Conservation (phyloP, 1,139 yeast species). For the Nakaseomyces glabratus region DNA sequence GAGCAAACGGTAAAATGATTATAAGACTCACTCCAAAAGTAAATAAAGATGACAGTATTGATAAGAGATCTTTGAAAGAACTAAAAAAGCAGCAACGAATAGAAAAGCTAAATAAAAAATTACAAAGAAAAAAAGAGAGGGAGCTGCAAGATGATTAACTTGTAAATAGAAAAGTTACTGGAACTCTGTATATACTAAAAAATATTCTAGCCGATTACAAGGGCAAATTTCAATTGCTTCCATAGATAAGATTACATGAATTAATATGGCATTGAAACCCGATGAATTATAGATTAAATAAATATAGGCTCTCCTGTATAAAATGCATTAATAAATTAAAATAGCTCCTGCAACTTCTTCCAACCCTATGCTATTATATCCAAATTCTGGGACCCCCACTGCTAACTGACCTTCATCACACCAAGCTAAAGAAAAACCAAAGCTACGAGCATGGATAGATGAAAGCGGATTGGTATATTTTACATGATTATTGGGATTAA, state of each 20-base stretch:
- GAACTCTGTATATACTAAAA: too few species aligned
- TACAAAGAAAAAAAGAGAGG: constrained; percentile 18
- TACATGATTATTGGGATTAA: too few species aligned
- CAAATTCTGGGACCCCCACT: constrained; percentile 42
- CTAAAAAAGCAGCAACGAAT: constrained; percentile 25
- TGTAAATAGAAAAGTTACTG: too few species aligned
- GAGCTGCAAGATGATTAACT: background rate
- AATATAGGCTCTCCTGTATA: too few species aligned
- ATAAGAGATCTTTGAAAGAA: constrained; percentile 19
- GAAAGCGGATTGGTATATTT: too few species aligned
- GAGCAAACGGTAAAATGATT: constrained; percentile 24
- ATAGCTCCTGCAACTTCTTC: constrained; percentile 17
- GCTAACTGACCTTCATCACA: constrained; percentile 28
- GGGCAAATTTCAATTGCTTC: too few species aligned
- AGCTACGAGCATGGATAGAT: constrained; percentile 35
- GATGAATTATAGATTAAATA: too few species aligned
- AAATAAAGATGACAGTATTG: constrained; percentile 16
- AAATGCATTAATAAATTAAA: constrained; percentile 10
- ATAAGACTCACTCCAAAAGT: constrained; percentile 27
- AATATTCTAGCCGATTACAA: too few species aligned
- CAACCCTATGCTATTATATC: constrained; percentile 25
- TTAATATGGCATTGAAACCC: too few species aligned
- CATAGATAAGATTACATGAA: too few species aligned
- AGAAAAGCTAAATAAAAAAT: constrained; percentile 21
- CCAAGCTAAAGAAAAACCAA: constrained; percentile 34